Conservation (phyloP, 768 basidiomycete species). For the Boletus rubescentipes region DNA sequence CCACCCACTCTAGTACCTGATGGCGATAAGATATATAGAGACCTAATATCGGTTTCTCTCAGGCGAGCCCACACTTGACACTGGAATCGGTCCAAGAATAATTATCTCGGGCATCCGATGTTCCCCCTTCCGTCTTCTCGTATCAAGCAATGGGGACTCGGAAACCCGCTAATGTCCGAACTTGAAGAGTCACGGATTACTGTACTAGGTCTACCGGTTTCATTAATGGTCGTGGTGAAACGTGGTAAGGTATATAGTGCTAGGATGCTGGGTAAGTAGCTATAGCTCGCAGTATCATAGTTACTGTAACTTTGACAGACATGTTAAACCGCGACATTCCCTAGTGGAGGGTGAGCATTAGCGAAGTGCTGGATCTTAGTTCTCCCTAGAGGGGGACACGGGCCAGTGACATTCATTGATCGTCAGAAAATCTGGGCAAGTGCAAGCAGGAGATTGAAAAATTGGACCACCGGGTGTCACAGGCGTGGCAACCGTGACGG, state of each 20-base stretch:
- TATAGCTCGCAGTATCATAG: background rate
- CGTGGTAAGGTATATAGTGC: conserved; percentile 12
- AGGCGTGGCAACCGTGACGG: background rate
- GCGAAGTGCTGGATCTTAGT: no score
- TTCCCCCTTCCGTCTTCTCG: background rate
- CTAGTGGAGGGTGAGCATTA: no score
- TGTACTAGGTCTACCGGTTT: background rate
- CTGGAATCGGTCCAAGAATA: conserved; percentile 7
- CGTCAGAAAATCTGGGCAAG: background rate
- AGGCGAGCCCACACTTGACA: background rate
- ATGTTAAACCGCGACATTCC: no score
- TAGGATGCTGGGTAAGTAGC: conserved; percentile 4
- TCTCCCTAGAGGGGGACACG: no score
- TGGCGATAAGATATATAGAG: background rate
- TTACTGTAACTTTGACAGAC: background rate
- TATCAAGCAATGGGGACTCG: no score
- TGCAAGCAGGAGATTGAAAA: background rate
- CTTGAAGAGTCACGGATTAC: no score
- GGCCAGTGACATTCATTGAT: background rate
- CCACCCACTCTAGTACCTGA: background rate
- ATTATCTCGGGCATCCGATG: background rate
- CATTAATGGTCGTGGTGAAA: background rate
- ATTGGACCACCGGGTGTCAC: background rate
- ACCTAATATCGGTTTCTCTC: background rate
- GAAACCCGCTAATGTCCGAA: background rate